A percentile compares a stretch with the other conserved stretches of the same genome.
These are phyloP conservation scores for Talaromyces pinophilus DNA, from an alignment of 2,329 filamentous ascomycete genomes.

Conservation along the genomic window DNA sequence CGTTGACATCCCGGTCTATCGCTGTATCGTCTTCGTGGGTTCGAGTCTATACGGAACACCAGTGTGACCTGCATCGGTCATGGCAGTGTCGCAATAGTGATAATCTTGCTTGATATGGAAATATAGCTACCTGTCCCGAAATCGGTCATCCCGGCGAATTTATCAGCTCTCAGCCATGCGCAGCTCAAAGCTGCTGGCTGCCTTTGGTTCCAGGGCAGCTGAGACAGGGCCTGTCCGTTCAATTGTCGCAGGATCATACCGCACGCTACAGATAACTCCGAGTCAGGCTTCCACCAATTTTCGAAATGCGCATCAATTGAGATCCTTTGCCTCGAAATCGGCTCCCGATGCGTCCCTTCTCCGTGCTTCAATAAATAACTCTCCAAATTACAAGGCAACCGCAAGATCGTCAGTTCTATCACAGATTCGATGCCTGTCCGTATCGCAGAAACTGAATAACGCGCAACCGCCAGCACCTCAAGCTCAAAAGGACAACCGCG, in stretches of 20 bases:
- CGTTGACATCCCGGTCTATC: not conserved
- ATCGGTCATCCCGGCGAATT: slow-evolving; percentile 31
- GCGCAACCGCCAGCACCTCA: slow-evolving; percentile 27
- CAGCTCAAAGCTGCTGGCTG: slow-evolving; percentile 43
- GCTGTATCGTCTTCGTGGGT: not conserved
- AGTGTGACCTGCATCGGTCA: slow-evolving; percentile 23
- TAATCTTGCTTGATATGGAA: slow-evolving; percentile 37
- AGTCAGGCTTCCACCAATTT: slow-evolving; percentile 2
- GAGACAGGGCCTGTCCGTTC: slow-evolving; percentile 12
- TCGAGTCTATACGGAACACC: not conserved
- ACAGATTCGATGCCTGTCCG: slow-evolving; percentile 34
- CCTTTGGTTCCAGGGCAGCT: slow-evolving; percentile 30
- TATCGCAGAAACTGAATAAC: slow-evolving; percentile 31
- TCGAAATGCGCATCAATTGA: slow-evolving; percentile 28
- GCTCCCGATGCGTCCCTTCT: slow-evolving; percentile 20
- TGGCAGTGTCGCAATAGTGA: slow-evolving; percentile 24
- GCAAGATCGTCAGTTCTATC: slow-evolving; percentile 25
- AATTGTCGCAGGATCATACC: slow-evolving; percentile 3
- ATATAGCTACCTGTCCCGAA: slow-evolving; percentile 28
- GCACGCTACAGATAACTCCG: not conserved
- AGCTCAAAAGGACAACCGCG: slow-evolving; percentile 28
- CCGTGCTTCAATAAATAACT: slow-evolving; percentile 13
- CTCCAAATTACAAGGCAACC: not conserved
- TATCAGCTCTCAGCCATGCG: slow-evolving; percentile 41
- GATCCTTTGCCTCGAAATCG: slow-evolving; percentile 23